A percentile compares a stretch with the other conserved stretches of the same genome.
Evolutionary conservation across 768 basidiomycete genomes (phyloP).

Genomic region (Amanita phalloides): DNA sequence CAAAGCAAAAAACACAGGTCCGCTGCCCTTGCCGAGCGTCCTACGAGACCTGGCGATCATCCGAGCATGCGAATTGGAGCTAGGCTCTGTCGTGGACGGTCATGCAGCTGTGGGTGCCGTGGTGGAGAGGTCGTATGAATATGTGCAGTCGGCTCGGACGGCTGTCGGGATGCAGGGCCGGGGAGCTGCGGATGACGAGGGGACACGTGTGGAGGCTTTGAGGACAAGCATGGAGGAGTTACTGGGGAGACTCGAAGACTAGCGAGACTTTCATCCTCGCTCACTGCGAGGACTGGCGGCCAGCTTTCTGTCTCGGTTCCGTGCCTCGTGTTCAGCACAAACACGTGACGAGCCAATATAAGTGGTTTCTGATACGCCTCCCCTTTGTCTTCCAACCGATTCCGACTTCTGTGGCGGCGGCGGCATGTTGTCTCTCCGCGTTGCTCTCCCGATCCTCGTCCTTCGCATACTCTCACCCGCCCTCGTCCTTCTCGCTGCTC

Average conservation of each 20-base stretch:
- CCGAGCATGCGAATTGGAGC: conserved; percentile 40
- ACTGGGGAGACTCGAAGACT: background rate
- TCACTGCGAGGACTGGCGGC: too few relatives aligned
- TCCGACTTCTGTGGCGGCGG: conserved; percentile 14
- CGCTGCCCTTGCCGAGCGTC: conserved; percentile 47
- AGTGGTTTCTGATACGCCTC: conserved; percentile 1
- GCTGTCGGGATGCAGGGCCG: conserved; percentile 43
- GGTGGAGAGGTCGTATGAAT: conserved; percentile 47
- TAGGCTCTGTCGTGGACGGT: conserved; percentile 17
- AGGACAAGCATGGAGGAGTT: conserved; percentile 46
- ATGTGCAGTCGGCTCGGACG: conserved; percentile 43
- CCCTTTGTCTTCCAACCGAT: conserved; percentile 4
- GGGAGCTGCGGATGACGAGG: conserved; percentile 44
- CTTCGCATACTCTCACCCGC: conserved; percentile 61
- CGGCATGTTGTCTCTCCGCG: conserved; percentile 15
- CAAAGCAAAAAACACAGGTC: conserved; percentile 28
- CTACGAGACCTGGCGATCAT: conserved; percentile 67
- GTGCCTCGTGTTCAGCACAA: too few relatives aligned
- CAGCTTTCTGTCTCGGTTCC: too few relatives aligned
- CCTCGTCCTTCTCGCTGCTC: conserved; percentile 47
- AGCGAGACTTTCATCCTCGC: too few relatives aligned
- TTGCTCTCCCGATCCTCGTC: conserved; percentile 32
- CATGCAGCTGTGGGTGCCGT: conserved; percentile 21
- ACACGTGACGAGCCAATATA: conserved; percentile 17
- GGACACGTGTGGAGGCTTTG: conserved; percentile 42